Evolutionary conservation across 805 yeast genomes (phyloP), one percentile per base, ranked within the genome.

Genomic region (Naumovozyma baii): DNA sequence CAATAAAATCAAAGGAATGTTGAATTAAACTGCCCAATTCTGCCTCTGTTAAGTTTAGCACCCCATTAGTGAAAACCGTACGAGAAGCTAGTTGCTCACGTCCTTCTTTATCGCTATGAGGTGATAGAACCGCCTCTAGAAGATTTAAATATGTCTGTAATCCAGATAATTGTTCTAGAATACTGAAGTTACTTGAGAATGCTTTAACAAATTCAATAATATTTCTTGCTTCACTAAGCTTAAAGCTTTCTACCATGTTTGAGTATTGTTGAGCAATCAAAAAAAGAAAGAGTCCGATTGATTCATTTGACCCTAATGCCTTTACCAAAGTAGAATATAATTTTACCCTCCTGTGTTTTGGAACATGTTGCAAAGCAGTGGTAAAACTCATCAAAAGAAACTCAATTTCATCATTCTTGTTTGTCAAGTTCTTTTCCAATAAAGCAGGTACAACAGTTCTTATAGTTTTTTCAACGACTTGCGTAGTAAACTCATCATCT

Each of bases 321-420:
- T 70, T 70, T 13, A 87, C 77, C 47, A 92, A 69, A 1, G 94
- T 80, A 2, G 83, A 73, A 52, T 84, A 92, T 39, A 92, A 65
- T 54, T 78, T 80, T 31, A 85, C 94, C 52, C 98, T 75, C 63
- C 98, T 83, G 59, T 92, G 98, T 57, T 95, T 78, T 45, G 98
- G 98, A 47, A 92, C 88, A 57, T 92, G 97, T 40, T 80, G 78
- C 63, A 92, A 85, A 1, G 98, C 97, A 42, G 94, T 79, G n/a
- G 83, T 85, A 55, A 92, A 92, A 51, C 94, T 82, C 37, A 92
- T 75, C 46, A 92, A 65, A 45, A 94, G 68, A 55, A 87, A 83
- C 59, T 88, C 96, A 39, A 80, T 74, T 58, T 86, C 95, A 41
- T 76, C 80, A 10, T 57, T 59, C 48, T 66, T 63, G 38, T 70